Base-by-base conservation (phyloP, 257 asterid genomes). In the Solanum piurae region DNA sequence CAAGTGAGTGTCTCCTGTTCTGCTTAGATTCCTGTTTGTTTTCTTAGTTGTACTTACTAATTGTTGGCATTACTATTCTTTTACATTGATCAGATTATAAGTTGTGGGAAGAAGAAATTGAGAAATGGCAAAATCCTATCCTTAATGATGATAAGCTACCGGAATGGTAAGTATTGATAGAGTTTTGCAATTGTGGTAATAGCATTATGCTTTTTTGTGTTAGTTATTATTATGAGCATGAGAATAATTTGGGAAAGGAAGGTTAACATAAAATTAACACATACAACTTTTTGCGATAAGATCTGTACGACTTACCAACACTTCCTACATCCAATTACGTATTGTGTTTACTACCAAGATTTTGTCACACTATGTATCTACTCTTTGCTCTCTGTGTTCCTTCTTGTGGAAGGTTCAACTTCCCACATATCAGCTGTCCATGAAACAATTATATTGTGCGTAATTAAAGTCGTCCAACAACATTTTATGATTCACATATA, bases 81-180 rank as follows among this genome's bases (percentile, higher is more conserved):
- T 11, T 79, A 58, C 66, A 83, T 89, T 86, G 85, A 55, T 87
- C 94, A 97, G 99, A 97, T 74, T 97, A 97, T 88, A 94, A 87
- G 94, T 86, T 93, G 58, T 97, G 99, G 99, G 99, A 97, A 92
- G 99, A 94, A 93, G 99, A 97, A 90, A 97, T 97, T 18, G 99
- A 97, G 88, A 95, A 95, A 89, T 97, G 99, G 99, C 99, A 97
- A 90, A 94, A 89, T 87, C 99, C 99, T 69, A 92, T 97, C 86
- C 99, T 97, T 60, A 92, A 89, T 85, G 98, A 97, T 89, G 95
- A 89, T 46, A 91, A 93, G 74, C 92, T 97, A 58, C 99, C 99
- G 36, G 99, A 97, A 91, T 97, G 99, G 99, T 97, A 87, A 92
- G 95, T 86, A 20, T 77, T 49, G 40, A 75, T 84, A 62, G 44